Conservation (phyloP, 2,329 filamentous ascomycete genomes). For the Paracoccidioides lutzii region DNA sequence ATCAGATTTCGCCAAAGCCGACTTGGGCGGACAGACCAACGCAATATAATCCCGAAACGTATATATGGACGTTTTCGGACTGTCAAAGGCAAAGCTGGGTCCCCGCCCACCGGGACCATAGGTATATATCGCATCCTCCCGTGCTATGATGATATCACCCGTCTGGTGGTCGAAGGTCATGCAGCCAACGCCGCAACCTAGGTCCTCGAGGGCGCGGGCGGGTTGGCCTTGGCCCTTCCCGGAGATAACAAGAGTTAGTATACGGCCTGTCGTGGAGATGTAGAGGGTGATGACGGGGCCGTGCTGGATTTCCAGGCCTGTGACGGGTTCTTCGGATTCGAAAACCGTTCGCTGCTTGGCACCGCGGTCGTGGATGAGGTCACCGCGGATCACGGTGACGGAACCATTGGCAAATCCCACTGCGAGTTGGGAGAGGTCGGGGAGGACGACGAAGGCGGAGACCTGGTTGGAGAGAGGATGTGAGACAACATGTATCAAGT, state of each 20-base stretch:
- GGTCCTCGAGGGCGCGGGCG: conserved; percentile 75
- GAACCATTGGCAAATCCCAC: conserved; percentile 93
- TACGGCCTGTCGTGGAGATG: conserved; percentile 77
- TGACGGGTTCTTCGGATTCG: conserved; percentile 92
- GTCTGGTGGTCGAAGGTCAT: conserved; percentile 75
- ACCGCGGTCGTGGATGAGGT: conserved; percentile 88
- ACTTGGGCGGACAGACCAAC: conserved; percentile 65
- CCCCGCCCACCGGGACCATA: conserved; percentile 78
- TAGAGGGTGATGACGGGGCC: conserved; percentile 63
- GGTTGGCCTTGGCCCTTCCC: conserved; percentile 82
- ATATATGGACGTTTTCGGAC: conserved; percentile 68
- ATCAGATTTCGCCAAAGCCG: conserved; percentile 43
- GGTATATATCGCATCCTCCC: conserved; percentile 91
- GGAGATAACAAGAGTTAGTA: conserved; percentile 75
- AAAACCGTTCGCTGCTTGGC: conserved; percentile 89
- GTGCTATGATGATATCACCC: conserved; percentile 78
- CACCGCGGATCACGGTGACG: conserved; percentile 84
- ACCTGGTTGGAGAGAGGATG: conserved; percentile 28
- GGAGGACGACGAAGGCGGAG: conserved; percentile 74
- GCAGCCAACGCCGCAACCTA: conserved; percentile 83
- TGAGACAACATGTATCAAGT: no score
- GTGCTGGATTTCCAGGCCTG: conserved; percentile 66
- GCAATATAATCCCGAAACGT: conserved; percentile 78
- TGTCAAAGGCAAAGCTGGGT: conserved; percentile 81
- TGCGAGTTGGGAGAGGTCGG: conserved; percentile 82